Conservation (phyloP, 1,284 basidiomycete species). For the Fomes fomentarius region DNA sequence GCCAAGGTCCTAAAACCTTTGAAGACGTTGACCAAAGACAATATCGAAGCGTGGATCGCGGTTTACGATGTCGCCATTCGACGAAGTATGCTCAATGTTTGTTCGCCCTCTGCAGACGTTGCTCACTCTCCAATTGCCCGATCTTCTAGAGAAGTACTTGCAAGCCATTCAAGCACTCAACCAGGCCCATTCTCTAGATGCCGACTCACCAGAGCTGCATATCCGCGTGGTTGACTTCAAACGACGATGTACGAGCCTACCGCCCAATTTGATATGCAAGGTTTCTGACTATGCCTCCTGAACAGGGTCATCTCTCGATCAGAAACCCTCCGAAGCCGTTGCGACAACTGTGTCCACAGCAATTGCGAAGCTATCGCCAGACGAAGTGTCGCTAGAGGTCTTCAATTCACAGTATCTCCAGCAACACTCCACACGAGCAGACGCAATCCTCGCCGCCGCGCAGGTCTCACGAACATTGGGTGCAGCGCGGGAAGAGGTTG, state of each 20-base stretch:
- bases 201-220: conserved; percentile 72
- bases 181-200: conserved; percentile 57
- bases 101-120: background rate
- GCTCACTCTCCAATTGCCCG: background rate
- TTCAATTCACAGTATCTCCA: conserved; percentile 82
- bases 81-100: conserved; percentile 59
- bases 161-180: conserved; percentile 78
- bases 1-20: conserved; percentile 76
- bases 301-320: conserved; percentile 45
- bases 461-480: conserved; percentile 51
- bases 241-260: conserved; percentile 43
- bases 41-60: conserved; percentile 75
- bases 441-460: conserved; percentile 65
- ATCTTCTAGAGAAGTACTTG: conserved; percentile 70
- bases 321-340: conserved; percentile 46
- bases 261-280: background rate
- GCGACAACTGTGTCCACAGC: conserved; percentile 48
- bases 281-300: background rate
- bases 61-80: conserved; percentile 84
- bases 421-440: conserved; percentile 50
- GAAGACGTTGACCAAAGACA: conserved; percentile 50
- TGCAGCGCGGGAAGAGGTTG: conserved; percentile 58
- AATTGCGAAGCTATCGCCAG: conserved; percentile 57
- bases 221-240: conserved; percentile 71
- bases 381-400: conserved; percentile 58